These are phyloP conservation scores for Phytophthora uliginosa DNA, from an alignment of 352 stramenopile species.

Conservation along the genomic window DNA sequence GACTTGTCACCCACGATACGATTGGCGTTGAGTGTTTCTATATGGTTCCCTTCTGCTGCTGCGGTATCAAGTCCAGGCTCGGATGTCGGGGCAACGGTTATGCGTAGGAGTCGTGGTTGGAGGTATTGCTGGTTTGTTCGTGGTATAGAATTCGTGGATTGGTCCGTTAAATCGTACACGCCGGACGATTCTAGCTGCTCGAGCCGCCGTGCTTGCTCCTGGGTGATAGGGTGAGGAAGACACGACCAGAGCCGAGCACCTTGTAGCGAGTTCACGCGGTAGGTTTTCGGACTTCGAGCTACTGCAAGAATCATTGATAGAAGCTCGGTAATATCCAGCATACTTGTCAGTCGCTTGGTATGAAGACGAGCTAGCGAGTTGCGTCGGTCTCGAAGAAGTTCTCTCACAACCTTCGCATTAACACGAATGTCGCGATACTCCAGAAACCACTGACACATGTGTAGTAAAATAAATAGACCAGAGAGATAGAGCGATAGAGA, in stretches of 20 bases:
- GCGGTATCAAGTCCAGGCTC: not conserved
- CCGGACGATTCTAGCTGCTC: not conserved
- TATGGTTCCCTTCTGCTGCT: not conserved
- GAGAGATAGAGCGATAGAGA: not conserved
- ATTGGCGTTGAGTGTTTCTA: not conserved
- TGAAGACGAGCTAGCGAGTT: not conserved
- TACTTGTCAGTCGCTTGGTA: not conserved
- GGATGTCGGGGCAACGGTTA: not conserved
- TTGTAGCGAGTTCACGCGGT: not conserved
- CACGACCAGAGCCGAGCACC: not conserved
- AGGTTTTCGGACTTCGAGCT: not conserved
- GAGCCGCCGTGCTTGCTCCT: not conserved
- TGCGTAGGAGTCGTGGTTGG: not conserved
- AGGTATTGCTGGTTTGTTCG: not conserved
- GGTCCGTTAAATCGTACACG: not conserved
- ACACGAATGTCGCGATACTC: not conserved
- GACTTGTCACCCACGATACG: not conserved
- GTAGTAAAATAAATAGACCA: not conserved
- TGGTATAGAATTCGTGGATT: not conserved
- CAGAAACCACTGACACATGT: not conserved
- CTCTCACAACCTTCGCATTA: not conserved
- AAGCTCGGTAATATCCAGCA: not conserved
- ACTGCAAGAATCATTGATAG: not conserved
- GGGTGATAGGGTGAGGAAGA: not conserved
- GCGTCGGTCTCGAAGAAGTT: not conserved